A percentile compares a stretch with the other conserved stretches of the same genome.
phyloP scores from a whole-genome alignment of 495 filamentous ascomycete genomes.

The Aspergillus cavernicola region DNA sequence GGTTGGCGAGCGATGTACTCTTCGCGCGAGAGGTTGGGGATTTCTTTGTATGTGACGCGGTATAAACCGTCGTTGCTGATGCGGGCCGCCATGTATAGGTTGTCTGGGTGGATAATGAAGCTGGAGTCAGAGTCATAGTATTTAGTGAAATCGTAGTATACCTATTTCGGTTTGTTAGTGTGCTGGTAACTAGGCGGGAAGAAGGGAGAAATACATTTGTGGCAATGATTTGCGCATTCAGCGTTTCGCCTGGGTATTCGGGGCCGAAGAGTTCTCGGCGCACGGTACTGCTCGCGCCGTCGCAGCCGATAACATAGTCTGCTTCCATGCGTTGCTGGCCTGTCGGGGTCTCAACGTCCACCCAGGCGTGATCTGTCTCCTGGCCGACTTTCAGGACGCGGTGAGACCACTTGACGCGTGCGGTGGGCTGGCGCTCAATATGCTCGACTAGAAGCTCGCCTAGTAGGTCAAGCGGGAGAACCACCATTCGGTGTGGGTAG shows the following conservation, averaged over 20 bases:
- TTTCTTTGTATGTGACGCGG: conserved; percentile 58
- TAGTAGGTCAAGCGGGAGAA: conserved; percentile 45
- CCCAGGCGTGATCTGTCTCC: conserved; percentile 46
- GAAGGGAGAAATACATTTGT: conserved; percentile 48
- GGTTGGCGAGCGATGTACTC: conserved; percentile 52
- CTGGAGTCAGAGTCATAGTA: conserved; percentile 54
- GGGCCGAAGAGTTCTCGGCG: conserved; percentile 54
- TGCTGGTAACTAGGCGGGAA: background rate
- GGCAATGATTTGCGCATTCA: conserved; percentile 56
- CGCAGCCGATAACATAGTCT: conserved; percentile 57
- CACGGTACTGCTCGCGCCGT: conserved; percentile 55
- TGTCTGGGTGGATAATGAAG: conserved; percentile 56
- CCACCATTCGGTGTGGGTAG: conserved; percentile 42
- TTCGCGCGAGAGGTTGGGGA: conserved; percentile 45
- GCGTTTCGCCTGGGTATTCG: conserved; percentile 56
- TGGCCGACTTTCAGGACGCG: conserved; percentile 48
- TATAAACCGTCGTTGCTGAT: conserved; percentile 57
- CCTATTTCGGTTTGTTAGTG: conserved; percentile 21
- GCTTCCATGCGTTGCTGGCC: conserved; percentile 40
- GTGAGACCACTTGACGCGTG: conserved; percentile 45
- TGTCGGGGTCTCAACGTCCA: conserved; percentile 44
- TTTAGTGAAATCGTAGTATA: conserved; percentile 55
- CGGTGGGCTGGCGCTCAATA: conserved; percentile 38
- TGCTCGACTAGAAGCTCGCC: conserved; percentile 46
- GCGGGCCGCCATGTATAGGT: conserved; percentile 59